Percentiles rank a stretch among this genome's conserved stretches.
Conservation (phyloP, 2,329 filamentous ascomycete species). For the Hymenoscyphus albidus region DNA sequence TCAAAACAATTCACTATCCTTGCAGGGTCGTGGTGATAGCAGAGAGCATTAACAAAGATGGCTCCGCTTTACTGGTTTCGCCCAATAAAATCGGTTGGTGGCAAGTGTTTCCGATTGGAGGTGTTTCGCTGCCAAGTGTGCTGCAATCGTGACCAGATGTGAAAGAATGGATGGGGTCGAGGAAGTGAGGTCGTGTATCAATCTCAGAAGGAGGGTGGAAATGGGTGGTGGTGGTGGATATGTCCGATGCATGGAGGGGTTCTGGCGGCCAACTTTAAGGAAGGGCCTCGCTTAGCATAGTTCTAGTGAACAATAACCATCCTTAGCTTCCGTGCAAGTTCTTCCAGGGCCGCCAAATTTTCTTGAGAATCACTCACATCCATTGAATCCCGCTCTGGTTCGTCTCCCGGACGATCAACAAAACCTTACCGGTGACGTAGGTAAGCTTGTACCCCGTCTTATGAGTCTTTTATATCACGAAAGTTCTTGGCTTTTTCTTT, state of each 20-base stretch:
- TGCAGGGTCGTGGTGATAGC: constrained; percentile 1
- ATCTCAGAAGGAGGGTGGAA: not conserved
- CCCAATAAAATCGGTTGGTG: not conserved
- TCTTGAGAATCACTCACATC: not conserved
- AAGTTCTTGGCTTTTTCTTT: constrained; percentile 5
- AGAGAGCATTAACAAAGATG: not conserved
- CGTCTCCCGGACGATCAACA: not conserved
- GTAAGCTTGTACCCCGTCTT: not conserved
- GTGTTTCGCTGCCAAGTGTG: not conserved
- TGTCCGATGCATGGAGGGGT: not conserved
- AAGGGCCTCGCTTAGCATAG: constrained; percentile 1
- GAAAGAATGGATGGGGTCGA: not conserved
- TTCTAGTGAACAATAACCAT: not conserved
- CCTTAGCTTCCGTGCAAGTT: not conserved
- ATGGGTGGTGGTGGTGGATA: not conserved
- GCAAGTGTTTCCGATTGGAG: not conserved
- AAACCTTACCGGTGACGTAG: not conserved
- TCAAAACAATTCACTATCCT: constrained; percentile 18
- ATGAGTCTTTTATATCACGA: not conserved
- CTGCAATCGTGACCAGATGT: not conserved
- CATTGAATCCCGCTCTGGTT: not conserved
- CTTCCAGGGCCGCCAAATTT: not conserved
- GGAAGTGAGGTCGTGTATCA: not conserved
- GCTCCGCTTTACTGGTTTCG: constrained; percentile 8
- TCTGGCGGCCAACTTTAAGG: not conserved